Base-by-base conservation (phyloP, 495 filamentous ascomycete species). In the Haplographium delicatum region DNA sequence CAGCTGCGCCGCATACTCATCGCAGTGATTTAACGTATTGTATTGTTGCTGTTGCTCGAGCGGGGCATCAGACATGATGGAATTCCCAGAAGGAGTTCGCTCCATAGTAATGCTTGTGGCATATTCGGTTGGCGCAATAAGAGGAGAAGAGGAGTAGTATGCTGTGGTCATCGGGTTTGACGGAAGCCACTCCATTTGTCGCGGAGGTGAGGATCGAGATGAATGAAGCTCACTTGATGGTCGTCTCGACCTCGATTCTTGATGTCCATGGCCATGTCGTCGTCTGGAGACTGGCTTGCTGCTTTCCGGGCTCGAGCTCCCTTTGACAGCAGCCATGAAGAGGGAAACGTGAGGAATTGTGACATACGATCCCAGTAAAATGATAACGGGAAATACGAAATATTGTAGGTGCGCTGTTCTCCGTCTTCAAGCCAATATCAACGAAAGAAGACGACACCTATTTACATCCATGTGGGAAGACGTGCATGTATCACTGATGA, bases 31-130 rank as follows among this genome's bases (percentile, higher is more conserved):
- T 24, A 54, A 57, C 41, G 50, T 57, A 54, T 57, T 6, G 30
- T 40, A 35, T 23, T 23, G 28, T 40, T 42, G 38, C 8, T 16
- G 37, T 3, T 44, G 41, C 27, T 48, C 38, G 23, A 26, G 44
- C 5, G 49, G 44, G 23, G 44, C 39, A 44, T 60, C 54, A 16
- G 58, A 60, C 25, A 58, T 45, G 34, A 61, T 61, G 15, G 54
- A 54, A 31, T 55, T 53, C 25, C 58, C 58, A 4, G 58, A 61
- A 5, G 54, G 44, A 15, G 58, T 61, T 0, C 58, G 58, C 28
- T 61, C 58, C 58, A 61, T 61, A 2, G 44, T 44, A 26, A 58
- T 52, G 51, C 50, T 34, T 26, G 25, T 10, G 7, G 35, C 13
- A 1, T 39, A 19, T 19, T 39, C 35, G 7, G 22, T 15, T 5